Evolutionary conservation across 805 yeast genomes (phyloP).

Genomic region (Teunomyces cretensis): DNA sequence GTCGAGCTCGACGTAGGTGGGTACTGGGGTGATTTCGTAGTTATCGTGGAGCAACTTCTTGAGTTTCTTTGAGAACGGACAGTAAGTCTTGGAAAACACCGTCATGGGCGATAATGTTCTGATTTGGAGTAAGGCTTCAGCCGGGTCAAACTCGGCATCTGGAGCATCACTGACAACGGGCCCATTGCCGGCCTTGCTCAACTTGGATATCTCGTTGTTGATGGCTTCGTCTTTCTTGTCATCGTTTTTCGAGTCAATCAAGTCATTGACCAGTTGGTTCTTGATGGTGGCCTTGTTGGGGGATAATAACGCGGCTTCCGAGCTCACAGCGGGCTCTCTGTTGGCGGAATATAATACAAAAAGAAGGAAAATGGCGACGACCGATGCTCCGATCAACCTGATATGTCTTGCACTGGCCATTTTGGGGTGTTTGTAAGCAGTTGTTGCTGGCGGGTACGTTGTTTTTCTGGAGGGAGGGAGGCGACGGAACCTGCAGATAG

Average conservation of each 20-base stretch:
- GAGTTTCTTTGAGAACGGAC: slow-evolving; percentile 76
- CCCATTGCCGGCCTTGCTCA: slow-evolving; percentile 6
- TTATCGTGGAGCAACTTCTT: slow-evolving; percentile 63
- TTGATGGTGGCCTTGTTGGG: not conserved
- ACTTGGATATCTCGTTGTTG: slow-evolving; percentile 33
- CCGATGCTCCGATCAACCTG: slow-evolving; percentile 7
- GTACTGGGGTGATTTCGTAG: slow-evolving; percentile 72
- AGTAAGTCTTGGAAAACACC: slow-evolving; percentile 53
- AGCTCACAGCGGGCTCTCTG: not conserved
- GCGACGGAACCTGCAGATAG: not conserved
- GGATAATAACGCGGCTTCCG: not conserved
- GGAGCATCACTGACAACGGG: not conserved
- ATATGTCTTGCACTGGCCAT: slow-evolving; percentile 9
- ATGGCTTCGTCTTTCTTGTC: slow-evolving; percentile 41
- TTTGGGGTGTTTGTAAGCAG: not conserved
- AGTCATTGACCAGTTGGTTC: slow-evolving; percentile 13
- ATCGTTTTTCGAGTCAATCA: slow-evolving; percentile 35
- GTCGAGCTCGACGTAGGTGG: slow-evolving; percentile 78
- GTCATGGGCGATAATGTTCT: slow-evolving; percentile 64
- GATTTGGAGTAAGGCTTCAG: slow-evolving; percentile 50
- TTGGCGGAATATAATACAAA: slow-evolving; percentile 7
- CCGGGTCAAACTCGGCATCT: slow-evolving; percentile 29
- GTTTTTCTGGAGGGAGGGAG: not conserved
- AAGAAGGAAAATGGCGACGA: slow-evolving; percentile 2
- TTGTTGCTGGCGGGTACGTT: too few relatives aligned